phyloP scores from a whole-genome alignment of 345 rosid species.

The rapeseed (Brassica napus) region Da-Ae NC_063439.1:1301501-1302000 shows the following conservation, averaged over 20 bases:
- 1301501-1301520: no score
- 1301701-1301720: background rate
- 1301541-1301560: no score
- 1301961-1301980: background rate
- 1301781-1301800: background rate
- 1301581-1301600: no score
- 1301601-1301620: no score
- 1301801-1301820: background rate
- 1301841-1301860: background rate
- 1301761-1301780: background rate
- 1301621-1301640: no score
- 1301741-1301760: background rate
- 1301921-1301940: background rate
- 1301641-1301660: no score
- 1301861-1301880: background rate
- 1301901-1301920: background rate
- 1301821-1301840: background rate
- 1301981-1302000: no score
- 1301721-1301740: background rate
- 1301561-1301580: no score
- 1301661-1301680: background rate
- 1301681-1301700: background rate
- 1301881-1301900: background rate
- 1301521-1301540: no score
- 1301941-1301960: background rate